Conservation (phyloP, 139 green algal species). For the Chlamydomonas incerta region DNA sequence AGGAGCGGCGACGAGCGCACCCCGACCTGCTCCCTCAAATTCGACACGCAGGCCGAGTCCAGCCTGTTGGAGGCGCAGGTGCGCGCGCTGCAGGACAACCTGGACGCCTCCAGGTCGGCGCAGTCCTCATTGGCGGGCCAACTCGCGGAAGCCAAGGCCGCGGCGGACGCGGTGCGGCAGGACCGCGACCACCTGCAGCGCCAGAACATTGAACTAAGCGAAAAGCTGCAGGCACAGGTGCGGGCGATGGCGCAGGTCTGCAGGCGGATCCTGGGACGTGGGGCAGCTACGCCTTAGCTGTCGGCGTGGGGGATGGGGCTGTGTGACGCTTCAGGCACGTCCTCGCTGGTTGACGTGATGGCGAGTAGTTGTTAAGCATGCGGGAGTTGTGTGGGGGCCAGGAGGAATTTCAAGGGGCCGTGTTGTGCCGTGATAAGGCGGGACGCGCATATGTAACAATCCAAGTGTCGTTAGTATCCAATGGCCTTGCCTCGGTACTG, state of each 20-base stretch:
- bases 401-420: too few species aligned
- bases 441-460: too few species aligned
- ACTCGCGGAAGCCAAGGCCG: conserved; percentile 31
- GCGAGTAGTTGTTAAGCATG: too few species aligned
- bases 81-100: conserved; percentile 32
- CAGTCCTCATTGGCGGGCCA: conserved; percentile 8
- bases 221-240: conserved; percentile 51
- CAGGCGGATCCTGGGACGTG: too few species aligned
- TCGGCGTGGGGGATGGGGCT: too few species aligned
- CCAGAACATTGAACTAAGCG: conserved; percentile 44
- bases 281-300: too few species aligned
- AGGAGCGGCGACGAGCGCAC: neutral
- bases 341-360: too few species aligned
- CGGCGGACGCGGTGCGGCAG: conserved; percentile 1
- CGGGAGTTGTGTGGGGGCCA: too few species aligned
- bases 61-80: conserved; percentile 40
- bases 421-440: too few species aligned
- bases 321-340: too few species aligned
- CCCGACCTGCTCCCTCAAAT: neutral
- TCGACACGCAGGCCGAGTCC: conserved; percentile 38
- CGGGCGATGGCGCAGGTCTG: neutral
- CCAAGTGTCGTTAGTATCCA: too few species aligned
- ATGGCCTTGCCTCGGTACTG: too few species aligned
- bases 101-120: neutral
- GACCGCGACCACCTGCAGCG: conserved; percentile 43